These are phyloP conservation scores for Didymella sp. DNA, from an alignment of 2,329 filamentous ascomycete genomes.

Conservation along the genomic window DNA sequence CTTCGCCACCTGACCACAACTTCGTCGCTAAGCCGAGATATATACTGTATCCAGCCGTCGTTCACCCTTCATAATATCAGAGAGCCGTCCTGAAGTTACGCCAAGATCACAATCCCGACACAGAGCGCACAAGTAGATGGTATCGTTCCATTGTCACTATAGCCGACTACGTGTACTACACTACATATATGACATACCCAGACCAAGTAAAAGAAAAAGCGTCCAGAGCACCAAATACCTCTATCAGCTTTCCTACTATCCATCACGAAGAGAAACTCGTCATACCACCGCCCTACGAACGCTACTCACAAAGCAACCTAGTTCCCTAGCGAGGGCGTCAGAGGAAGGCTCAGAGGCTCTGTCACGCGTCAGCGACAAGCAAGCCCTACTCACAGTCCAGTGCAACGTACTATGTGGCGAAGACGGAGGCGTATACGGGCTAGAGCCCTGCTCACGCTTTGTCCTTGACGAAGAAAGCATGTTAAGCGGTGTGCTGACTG, in stretches of 20 bases:
- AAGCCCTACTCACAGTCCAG: no score
- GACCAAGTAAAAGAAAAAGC: neutral
- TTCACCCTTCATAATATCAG: no score
- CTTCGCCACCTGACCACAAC: no score
- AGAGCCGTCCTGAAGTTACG: no score
- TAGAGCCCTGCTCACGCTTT: neutral
- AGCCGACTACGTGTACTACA: neutral
- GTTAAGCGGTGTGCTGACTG: neutral
- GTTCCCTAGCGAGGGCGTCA: neutral
- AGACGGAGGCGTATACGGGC: neutral
- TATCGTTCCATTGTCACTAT: neutral
- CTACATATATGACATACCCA: neutral
- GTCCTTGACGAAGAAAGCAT: neutral
- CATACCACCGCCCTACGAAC: neutral
- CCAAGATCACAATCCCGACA: no score
- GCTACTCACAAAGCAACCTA: neutral
- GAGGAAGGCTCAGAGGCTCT: neutral
- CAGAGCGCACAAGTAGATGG: neutral
- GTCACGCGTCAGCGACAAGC: neutral
- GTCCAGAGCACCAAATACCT: no score
- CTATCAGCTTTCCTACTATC: neutral
- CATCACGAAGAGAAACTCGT: no score
- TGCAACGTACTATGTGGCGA: neutral
- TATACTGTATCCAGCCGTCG: no score
- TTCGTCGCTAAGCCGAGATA: no score